Percentiles rank a stretch among this genome's conserved stretches.
These are phyloP conservation scores for Solanum tarijense DNA, from an alignment of 257 asterid species.

Conservation along the genomic window DNA sequence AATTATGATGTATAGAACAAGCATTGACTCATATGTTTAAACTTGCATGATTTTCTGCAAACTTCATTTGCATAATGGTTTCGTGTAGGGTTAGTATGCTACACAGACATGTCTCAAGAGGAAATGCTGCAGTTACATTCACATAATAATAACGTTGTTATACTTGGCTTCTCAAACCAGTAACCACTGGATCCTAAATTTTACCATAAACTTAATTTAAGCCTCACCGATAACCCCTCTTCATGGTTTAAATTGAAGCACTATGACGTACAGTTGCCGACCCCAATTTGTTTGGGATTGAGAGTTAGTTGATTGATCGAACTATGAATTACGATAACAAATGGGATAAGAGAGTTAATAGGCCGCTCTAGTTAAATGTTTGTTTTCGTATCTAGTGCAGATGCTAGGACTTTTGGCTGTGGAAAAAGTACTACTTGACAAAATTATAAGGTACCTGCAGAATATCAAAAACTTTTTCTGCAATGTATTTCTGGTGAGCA, in stretches of 20 bases:
- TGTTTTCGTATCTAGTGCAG: not conserved
- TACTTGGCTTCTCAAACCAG: not conserved
- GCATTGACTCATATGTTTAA: not conserved
- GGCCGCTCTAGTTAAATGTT: not conserved
- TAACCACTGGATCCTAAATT: not conserved
- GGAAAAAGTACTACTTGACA: not conserved
- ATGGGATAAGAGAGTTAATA: not conserved
- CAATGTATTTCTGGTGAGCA: constrained; percentile 59
- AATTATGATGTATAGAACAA: not conserved
- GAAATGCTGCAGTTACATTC: not conserved
- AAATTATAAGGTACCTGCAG: constrained; percentile 52
- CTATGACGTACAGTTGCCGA: not conserved
- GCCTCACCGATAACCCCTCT: not conserved
- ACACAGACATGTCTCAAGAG: not conserved
- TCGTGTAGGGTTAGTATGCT: not conserved
- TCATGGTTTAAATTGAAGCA: not conserved
- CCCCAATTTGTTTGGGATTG: not conserved
- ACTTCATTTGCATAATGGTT: not conserved
- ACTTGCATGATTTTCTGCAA: not conserved
- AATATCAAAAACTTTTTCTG: constrained; percentile 79
- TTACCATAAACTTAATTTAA: not conserved
- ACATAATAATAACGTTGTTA: not conserved
- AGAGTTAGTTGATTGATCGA: not conserved
- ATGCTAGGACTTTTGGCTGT: not conserved
- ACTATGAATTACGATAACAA: not conserved